Base-by-base conservation (phyloP, 805 yeast species). In the Ogataea trehalophila region DNA sequence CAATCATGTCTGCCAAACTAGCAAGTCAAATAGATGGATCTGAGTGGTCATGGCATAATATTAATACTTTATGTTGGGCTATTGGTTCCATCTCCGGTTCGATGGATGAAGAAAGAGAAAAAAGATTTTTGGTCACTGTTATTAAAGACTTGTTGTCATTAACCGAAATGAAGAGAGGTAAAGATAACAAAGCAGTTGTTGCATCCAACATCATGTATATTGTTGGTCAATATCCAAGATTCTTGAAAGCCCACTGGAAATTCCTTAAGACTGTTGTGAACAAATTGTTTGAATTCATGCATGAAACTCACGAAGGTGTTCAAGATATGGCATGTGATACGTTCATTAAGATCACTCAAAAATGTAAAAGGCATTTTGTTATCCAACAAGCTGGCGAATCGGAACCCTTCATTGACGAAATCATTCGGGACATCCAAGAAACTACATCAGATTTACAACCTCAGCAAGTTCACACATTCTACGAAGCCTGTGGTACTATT, bases 311-410 rank as follows among this genome's bases (percentile, higher is more conserved):
- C 69, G 99, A 92, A 69, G 99, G 99, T 73, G 99, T 94, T 52
- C 99, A 94, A 72, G 99, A 94, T 69, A 94, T 94, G 99, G 99
- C 99, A 8, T 94, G 99, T 74, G 99, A 94, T 68, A 94, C 99
- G 0, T 94, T 94, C 65, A 92, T 92, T 64, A 94, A 94, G 68
- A 94, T 94, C 66, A 88, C 96, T 20, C 84, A 81, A 57, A 94
- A 94, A 70, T 94, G 99, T 77, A 91, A 90, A 69, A 83, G 91
- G 56, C 97, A 92, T 68, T 94, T 94, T 68, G 96, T 92, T 37
- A 85, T 86, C 42, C 84, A 80, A 56, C 97, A 92, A 69, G 78
- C 81, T 18, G 85, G 83, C 53, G 98, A 95, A 70, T 65, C 78
- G 7, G 95, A 85, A 63, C 97, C 98, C 17, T 92, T 92, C 60